phyloP scores from a whole-genome alignment of 2,329 filamentous ascomycete genomes.

The Knoxdaviesia capensis region DNA sequence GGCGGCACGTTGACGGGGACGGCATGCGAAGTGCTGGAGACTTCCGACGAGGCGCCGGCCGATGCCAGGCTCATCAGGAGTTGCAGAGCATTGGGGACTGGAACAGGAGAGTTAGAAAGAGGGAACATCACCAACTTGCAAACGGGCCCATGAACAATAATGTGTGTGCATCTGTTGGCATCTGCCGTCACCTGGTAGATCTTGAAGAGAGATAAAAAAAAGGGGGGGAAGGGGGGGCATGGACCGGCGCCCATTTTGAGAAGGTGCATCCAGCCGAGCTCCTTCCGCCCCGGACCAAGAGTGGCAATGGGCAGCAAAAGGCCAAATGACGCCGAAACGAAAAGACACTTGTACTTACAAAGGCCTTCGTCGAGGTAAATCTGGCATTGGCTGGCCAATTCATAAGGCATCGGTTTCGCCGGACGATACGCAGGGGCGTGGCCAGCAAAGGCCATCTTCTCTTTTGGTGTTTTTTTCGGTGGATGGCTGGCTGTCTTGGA shows the following conservation, averaged over 20 bases:
- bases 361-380: slow-evolving; percentile 1
- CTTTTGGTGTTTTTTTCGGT: background rate
- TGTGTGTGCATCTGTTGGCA: too few relatives aligned
- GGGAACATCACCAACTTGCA: too few relatives aligned
- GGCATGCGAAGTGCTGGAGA: slow-evolving; percentile 5
- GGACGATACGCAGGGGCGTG: background rate
- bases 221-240: too few relatives aligned
- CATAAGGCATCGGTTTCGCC: background rate
- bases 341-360: too few relatives aligned
- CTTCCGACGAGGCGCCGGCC: slow-evolving; percentile 21
- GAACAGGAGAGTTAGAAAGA: background rate
- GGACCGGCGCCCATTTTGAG: too few relatives aligned
- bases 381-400: slow-evolving; percentile 1
- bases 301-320: too few relatives aligned
- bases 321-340: too few relatives aligned
- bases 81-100: slow-evolving; percentile 36
- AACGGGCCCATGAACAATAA: too few relatives aligned
- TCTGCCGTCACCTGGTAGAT: too few relatives aligned
- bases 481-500: background rate
- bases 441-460: background rate
- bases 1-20: slow-evolving; percentile 43
- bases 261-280: too few relatives aligned
- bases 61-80: slow-evolving; percentile 45
- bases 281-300: too few relatives aligned
- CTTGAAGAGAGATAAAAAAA: too few relatives aligned